Base-by-base conservation (phyloP, 23 red algal genomes). In the Rhodosorus marinus region DNA sequence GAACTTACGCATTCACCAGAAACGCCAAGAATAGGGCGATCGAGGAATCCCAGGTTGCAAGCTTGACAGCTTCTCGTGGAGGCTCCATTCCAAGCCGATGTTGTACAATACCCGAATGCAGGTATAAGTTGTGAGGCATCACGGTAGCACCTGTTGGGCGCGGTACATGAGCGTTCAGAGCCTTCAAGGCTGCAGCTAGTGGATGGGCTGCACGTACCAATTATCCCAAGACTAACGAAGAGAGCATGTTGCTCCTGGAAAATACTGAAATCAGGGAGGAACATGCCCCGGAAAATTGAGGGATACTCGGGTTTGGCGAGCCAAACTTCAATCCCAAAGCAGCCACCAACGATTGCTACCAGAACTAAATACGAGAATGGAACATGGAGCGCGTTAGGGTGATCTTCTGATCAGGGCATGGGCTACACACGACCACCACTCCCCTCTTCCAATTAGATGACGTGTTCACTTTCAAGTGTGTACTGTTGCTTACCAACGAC, bases 71-170 rank as follows among this genome's bases (percentile, higher is more conserved):
- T 50, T 20, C 63, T 35, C 32, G 81, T 56, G 29, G 70, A 59
- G 34, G 33, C 71, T 21, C 28, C 61, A 4, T 40, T 34, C 59
- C 84, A 56, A 77, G 65, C 23, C 77, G 70, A 3, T 82, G 69
- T 38, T 82, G 76, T 57, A 98, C 90, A 20, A 98, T 45, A 14
- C 75, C 81, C 1, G 90, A 98, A 47, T 98, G 90, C 1, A 98
- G 45, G 20, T 86, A 98, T 29, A 98, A 55, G n/a, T 77, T 74
- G 45, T 74, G 51, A 19, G 68, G 68, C 51, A 60, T 74, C 26
- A 74, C 68, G 3, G 68, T 74, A n/a, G 68, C 68, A n/a, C n/a
- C n/a, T n/a, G n/a, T n/a, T n/a, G n/a, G n/a, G n/a, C n/a, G n/a
- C n/a, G n/a, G n/a, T n/a, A n/a, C n/a, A n/a, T n/a, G n/a, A n/a